phyloP scores from a whole-genome alignment of 192 early-diverging fungal genomes.

The Umbelopsis sp. region DNA sequence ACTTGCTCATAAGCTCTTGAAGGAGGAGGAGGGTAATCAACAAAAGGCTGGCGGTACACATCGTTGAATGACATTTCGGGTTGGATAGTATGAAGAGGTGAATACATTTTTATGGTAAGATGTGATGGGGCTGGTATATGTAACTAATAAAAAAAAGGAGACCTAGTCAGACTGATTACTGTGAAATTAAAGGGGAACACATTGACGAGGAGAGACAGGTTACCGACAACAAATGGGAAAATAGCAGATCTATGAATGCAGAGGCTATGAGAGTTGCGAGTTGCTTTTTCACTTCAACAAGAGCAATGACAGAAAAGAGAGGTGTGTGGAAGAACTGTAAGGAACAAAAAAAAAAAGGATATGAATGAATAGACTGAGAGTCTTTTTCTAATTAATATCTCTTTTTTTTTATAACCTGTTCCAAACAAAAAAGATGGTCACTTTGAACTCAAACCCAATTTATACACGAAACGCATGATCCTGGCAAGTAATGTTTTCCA shows the following conservation, averaged over 20 bases:
- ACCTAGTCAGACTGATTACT: neutral
- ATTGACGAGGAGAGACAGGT: neutral
- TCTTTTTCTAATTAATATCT: neutral
- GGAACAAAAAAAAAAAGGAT: neutral
- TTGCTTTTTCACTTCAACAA: neutral
- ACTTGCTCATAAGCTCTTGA: slow-evolving; percentile 8
- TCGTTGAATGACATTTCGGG: slow-evolving; percentile 4
- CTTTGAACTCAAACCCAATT: neutral
- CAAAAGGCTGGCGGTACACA: slow-evolving; percentile 3
- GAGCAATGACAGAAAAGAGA: neutral
- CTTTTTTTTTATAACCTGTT: neutral
- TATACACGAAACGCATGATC: slow-evolving; percentile 3
- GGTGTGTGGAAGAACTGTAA: neutral
- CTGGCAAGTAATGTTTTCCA: neutral
- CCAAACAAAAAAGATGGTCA: neutral
- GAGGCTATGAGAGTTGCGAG: neutral
- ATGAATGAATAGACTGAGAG: neutral
- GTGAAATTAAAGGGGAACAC: too few relatives aligned
- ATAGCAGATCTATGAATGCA: neutral
- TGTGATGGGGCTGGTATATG: neutral
- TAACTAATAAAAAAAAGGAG: neutral
- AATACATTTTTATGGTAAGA: neutral
- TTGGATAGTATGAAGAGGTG: slow-evolving; percentile 5
- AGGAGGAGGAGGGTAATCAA: slow-evolving; percentile 1
- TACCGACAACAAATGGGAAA: slow-evolving; percentile 4